These are phyloP conservation scores for Prunus yedoensis DNA, from an alignment of 331 rosid species.

Conservation along the genomic window DNA sequence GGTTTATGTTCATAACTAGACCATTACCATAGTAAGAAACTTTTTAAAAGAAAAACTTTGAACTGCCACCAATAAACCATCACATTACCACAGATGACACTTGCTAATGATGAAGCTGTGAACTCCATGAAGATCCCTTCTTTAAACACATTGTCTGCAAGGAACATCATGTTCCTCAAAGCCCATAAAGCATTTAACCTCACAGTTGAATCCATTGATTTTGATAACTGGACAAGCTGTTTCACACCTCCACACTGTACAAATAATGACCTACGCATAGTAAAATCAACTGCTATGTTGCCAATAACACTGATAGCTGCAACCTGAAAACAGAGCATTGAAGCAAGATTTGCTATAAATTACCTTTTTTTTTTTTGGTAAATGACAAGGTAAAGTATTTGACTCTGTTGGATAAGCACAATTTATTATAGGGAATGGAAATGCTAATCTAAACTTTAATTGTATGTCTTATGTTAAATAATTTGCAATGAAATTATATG, in stretches of 20 bases:
- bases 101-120: constrained; percentile 68
- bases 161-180: constrained; percentile 81
- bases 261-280: constrained; percentile 51
- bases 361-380: neutral
- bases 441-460: neutral
- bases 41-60: constrained; percentile 5
- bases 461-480: neutral
- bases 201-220: constrained; percentile 79
- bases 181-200: constrained; percentile 81
- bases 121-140: constrained; percentile 61
- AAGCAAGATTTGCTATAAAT: neutral
- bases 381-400: neutral
- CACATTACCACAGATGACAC: constrained; percentile 74
- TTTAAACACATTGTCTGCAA: constrained; percentile 60
- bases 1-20: constrained; percentile 12
- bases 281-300: constrained; percentile 73
- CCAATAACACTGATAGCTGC: constrained; percentile 73
- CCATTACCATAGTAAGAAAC: constrained; percentile 4
- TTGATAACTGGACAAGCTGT: constrained; percentile 73
- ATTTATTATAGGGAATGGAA: neutral
- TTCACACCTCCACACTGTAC: constrained; percentile 74
- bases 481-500: neutral
- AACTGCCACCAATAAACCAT: constrained; percentile 15
- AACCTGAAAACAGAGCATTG: constrained; percentile 49
- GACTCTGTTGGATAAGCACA: neutral